These are phyloP conservation scores for Aspergillus cristatus DNA, from an alignment of 495 filamentous ascomycete genomes.

Conservation along the genomic window DNA sequence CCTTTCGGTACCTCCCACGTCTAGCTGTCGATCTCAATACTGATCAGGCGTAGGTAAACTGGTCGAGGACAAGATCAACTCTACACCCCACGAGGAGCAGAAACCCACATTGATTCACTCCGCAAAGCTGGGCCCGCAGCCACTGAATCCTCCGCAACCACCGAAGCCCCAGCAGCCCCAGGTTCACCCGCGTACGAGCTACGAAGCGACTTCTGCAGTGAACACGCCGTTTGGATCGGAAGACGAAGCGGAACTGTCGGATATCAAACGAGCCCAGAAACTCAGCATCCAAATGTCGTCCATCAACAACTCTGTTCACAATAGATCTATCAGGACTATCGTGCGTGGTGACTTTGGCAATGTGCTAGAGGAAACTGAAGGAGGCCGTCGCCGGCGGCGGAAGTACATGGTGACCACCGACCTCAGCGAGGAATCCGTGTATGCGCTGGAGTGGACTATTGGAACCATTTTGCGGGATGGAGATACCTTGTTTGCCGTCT, in stretches of 20 bases:
- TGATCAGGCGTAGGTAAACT: not conserved
- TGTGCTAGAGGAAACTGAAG: constrained; percentile 65
- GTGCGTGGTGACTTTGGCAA: constrained; percentile 73
- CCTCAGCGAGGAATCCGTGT: constrained; percentile 83
- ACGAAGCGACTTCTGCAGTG: constrained; percentile 59
- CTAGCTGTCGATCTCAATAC: constrained; percentile 4
- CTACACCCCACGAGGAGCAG: not conserved
- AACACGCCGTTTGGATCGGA: constrained; percentile 81
- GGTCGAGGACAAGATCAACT: not conserved
- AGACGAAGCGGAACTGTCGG: constrained; percentile 71
- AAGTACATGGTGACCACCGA: constrained; percentile 92
- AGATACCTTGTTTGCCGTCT: constrained; percentile 86
- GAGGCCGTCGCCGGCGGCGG: constrained; percentile 61
- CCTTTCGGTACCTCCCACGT: constrained; percentile 1
- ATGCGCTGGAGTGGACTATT: constrained; percentile 94
- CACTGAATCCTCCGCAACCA: not conserved
- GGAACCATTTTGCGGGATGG: constrained; percentile 92
- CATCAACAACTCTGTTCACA: constrained; percentile 62
- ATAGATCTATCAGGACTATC: constrained; percentile 78
- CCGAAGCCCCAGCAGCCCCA: constrained; percentile 38
- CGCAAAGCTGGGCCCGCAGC: constrained; percentile 10
- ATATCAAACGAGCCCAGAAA: constrained; percentile 78
- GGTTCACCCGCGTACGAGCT: constrained; percentile 75
- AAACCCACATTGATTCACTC: constrained; percentile 8
- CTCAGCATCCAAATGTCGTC: constrained; percentile 70